Evolutionary conservation across 2,329 filamentous ascomycete species (phyloP).

Genomic region (Endothia cerciana): DNA sequence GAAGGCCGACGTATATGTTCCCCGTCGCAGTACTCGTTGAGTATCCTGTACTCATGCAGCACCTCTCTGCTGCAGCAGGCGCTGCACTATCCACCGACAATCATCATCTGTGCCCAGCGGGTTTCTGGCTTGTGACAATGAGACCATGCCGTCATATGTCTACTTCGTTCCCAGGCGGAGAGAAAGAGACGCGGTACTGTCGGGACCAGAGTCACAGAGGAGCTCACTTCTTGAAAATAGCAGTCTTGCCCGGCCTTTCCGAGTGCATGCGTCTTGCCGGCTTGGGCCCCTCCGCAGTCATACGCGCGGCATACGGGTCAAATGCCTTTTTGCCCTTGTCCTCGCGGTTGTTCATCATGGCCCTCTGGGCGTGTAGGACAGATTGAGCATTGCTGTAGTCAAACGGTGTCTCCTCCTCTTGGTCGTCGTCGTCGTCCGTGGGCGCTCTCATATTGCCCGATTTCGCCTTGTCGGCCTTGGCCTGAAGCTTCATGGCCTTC

Average conservation of each 20-base stretch:
- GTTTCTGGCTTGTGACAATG: not conserved
- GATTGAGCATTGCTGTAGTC: conserved; percentile 43
- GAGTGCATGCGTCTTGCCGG: conserved; percentile 38
- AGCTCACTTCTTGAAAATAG: conserved; percentile 46
- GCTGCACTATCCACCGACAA: not conserved
- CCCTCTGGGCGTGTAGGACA: conserved; percentile 37
- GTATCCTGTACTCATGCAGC: not conserved
- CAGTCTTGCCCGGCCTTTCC: conserved; percentile 40
- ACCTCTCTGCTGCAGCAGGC: not conserved
- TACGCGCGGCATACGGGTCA: conserved; percentile 38
- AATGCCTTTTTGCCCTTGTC: conserved; percentile 35
- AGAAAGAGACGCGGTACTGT: too few relatives aligned
- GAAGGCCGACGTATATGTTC: not conserved
- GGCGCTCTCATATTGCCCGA: conserved; percentile 24
- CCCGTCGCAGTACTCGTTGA: not conserved
- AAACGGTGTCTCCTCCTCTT: conserved; percentile 39
- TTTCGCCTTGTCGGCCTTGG: conserved; percentile 19
- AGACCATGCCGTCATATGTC: too few relatives aligned
- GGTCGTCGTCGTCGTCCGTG: conserved; percentile 23
- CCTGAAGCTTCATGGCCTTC: conserved; percentile 28
- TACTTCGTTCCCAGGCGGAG: too few relatives aligned
- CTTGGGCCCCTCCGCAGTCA: conserved; percentile 37
- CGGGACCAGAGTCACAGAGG: not conserved
- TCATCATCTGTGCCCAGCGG: not conserved
- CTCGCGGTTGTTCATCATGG: conserved; percentile 27